phyloP scores from a whole-genome alignment of 371 early-diverging fungal genomes.

The Actinomortierella ambigua region DNA sequence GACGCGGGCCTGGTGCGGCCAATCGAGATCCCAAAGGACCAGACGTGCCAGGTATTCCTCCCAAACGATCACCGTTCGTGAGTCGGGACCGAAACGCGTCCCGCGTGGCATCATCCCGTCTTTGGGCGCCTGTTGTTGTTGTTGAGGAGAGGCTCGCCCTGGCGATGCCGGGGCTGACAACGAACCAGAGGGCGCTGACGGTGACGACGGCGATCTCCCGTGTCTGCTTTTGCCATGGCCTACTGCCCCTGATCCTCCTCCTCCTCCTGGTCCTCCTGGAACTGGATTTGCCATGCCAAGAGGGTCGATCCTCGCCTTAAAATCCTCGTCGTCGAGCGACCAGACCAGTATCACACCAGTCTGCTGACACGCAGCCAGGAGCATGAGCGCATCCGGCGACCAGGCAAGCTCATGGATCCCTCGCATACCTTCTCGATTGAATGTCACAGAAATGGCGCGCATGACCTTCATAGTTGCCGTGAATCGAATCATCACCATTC shows the following conservation, averaged over 20 bases:
- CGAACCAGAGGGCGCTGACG: no score
- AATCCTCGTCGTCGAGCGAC: constrained; percentile 35
- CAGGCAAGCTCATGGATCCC: constrained; percentile 40
- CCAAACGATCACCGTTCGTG: constrained; percentile 41
- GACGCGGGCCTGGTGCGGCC: background rate
- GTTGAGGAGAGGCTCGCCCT: no score
- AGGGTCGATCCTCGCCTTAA: constrained; percentile 27
- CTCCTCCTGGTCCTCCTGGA: background rate
- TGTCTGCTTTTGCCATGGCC: no score
- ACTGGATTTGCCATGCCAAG: background rate
- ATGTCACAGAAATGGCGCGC: constrained; percentile 31
- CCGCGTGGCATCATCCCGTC: constrained; percentile 17
- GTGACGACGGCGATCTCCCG: no score
- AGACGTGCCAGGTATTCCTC: constrained; percentile 32
- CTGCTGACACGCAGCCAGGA: constrained; percentile 31
- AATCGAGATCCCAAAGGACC: constrained; percentile 38
- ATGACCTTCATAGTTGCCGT: constrained; percentile 40
- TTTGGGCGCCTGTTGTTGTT: no score
- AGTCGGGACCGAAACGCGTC: constrained; percentile 38
- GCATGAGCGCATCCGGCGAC: constrained; percentile 40
- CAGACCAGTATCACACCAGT: constrained; percentile 33
- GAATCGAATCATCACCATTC: constrained; percentile 36
- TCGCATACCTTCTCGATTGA: constrained; percentile 38
- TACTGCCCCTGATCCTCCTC: constrained; percentile 2
- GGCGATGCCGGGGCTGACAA: no score